Evolutionary conservation across 805 yeast genomes (phyloP), one percentile per base, ranked within the genome.

Genomic region (Kazachstania africana): DNA sequence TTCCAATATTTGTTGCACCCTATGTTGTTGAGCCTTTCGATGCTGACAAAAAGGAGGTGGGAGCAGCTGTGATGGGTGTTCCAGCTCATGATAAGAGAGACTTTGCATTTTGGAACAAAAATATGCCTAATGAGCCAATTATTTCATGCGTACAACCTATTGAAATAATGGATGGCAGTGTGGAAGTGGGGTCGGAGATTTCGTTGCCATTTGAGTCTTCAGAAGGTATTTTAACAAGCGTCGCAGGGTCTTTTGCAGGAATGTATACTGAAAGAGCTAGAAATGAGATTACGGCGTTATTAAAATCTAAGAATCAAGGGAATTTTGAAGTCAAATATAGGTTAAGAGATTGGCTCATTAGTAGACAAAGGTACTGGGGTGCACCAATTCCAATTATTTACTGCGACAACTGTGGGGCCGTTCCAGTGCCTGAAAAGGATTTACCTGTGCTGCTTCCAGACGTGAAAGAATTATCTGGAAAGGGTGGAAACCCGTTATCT

Each of bases 331-430:
- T 67, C 0, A 75, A 75, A 40, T 78, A 66, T 46, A 70, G 76
- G 41, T 60, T 91, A 18, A 68, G 96, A 43, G 98, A 91, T 50
- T 91, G 98, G 98, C 66, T 91, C 17, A 79, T 91, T 28, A 78
- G 93, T 47, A 71, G 98, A 49, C 98, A 91, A 55, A 62, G 98
- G 37, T 88, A 80, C 55, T 91, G 98, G 98, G 98, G 98, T 16
- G 91, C 96, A 0, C 98, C 98, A 2, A 91, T 91, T 33, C 98
- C 98, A 4, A 84, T 91, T 13, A 66, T 91, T 17, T 91, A 91
- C 48, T 91, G 98, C 60, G 68, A 66, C 5, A 40, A 55, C 3
- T 91, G 98, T 64, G 98, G 98, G 2, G 59, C 77, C 0, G 95
- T 88, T 1, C 81, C 97, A 0, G 97, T 91, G 13, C 96, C 96